Base-by-base conservation (phyloP, 352 stramenopile genomes). In the Globisporangium radiosum region DNA sequence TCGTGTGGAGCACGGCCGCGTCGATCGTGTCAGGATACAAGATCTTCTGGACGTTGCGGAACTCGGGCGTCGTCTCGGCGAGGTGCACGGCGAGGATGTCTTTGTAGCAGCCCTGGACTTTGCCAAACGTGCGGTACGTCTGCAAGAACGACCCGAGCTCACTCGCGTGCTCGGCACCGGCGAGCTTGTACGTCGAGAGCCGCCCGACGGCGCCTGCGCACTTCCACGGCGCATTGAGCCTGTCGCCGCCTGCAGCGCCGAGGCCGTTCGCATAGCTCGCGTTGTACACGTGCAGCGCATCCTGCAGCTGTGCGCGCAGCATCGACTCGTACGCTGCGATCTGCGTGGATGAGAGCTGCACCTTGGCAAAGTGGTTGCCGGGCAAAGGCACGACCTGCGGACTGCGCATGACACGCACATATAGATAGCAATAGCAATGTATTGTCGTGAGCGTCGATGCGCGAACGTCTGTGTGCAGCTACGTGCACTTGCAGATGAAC, bases 61-160 rank as follows among this genome's bases (percentile, higher is more conserved):
- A 75, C 48, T 82, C 71, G 6, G 45, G 15, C 7, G 71, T 73
- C 47, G 64, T 82, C 2, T 67, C 61, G 3, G 75, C 60, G 52
- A 71, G 63, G 47, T 82, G 67, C 0, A 64, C 73, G n/a, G 64
- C 63, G 4, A 82, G 57, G 15, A 85, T 81, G 54, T 81, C 73
- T 11, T 65, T 63, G 58, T 79, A 82, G 55, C 74, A 70, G 33
- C 75, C 75, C 66, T 85, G 75, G 11, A 85, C 64, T 6, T 63
- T 68, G 1, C 75, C 75, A 38, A 80, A 78, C 13, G 65, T 79
- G 19, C 75, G 72, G 56, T 68, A 81, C 14, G 72, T 72, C 59
- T 73, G 72, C 25, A 82, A 36, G 15, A 48, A 68, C 47, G 37
- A 68, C 47, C 19, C 19, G 15, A 56, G 51, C 13, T 72, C 61